These are phyloP conservation scores for Helicocarpus griseus DNA, from an alignment of 2,329 filamentous ascomycete genomes.

Conservation along the genomic window DNA sequence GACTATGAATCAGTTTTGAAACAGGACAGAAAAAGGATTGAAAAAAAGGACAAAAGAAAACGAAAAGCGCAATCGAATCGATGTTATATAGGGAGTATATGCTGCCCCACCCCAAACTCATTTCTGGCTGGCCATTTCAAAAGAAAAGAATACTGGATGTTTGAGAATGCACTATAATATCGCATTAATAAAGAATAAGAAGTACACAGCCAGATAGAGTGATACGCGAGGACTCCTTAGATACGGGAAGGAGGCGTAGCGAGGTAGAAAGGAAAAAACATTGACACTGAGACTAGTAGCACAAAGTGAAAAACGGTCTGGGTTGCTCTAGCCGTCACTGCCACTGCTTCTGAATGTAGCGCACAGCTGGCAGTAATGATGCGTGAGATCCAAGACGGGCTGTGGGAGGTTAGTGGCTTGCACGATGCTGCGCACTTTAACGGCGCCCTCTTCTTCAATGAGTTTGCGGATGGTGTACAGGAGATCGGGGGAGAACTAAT, in stretches of 20 bases:
- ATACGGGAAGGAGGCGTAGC: slow-evolving; percentile 5
- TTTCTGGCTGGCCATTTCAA: no score
- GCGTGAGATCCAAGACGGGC: slow-evolving; percentile 84
- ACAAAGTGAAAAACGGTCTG: neutral
- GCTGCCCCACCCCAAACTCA: slow-evolving; percentile 4
- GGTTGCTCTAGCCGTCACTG: slow-evolving; percentile 61
- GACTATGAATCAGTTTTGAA: no score
- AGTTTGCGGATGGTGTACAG: slow-evolving; percentile 80
- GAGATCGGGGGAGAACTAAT: slow-evolving; percentile 77
- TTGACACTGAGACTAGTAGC: no score
- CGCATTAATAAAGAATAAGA: no score
- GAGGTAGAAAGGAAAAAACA: neutral
- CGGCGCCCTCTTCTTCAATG: slow-evolving; percentile 94
- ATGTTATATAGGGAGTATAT: slow-evolving; percentile 7
- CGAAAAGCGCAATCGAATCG: neutral
- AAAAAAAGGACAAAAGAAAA: neutral
- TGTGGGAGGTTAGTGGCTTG: slow-evolving; percentile 92
- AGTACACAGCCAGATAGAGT: no score
- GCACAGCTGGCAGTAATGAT: slow-evolving; percentile 91
- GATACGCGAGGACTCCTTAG: no score
- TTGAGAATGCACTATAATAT: no score
- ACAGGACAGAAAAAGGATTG: neutral
- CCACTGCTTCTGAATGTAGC: slow-evolving; percentile 92
- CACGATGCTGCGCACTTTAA: slow-evolving; percentile 95
- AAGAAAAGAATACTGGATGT: no score